Percentiles rank a stretch among this genome's conserved stretches.
phyloP scores from a whole-genome alignment of 2,329 filamentous ascomycete genomes.

The Nannizziopsis arthrosporioides region DNA sequence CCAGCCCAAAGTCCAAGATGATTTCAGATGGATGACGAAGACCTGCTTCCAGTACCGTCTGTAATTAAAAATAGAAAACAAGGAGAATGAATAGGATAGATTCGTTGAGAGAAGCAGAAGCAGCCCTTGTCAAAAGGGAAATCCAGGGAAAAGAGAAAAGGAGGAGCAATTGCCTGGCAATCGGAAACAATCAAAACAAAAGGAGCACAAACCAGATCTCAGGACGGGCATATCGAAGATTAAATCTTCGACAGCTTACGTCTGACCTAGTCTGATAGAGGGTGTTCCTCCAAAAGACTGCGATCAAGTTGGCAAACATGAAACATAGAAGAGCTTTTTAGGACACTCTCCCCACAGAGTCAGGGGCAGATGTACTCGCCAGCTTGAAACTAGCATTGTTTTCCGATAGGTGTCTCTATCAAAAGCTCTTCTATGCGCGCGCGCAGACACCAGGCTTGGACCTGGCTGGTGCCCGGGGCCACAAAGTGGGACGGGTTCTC shows the following conservation, averaged over 20 bases:
- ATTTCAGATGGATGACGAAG: neutral
- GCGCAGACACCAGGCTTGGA: constrained; percentile 1
- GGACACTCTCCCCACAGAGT: neutral
- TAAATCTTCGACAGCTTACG: constrained; percentile 25
- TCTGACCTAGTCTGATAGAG: constrained; percentile 2
- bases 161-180: constrained; percentile 18
- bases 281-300: constrained; percentile 6
- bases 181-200: constrained; percentile 12
- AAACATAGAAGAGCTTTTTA: constrained; percentile 8
- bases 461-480: neutral
- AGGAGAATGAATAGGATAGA: constrained; percentile 7
- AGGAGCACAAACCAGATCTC: constrained; percentile 12
- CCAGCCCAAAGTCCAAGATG: constrained; percentile 13
- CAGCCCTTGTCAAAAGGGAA: constrained; percentile 14
- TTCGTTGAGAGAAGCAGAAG: neutral
- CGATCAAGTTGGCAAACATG: constrained; percentile 8
- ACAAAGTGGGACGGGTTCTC: constrained; percentile 4
- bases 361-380: neutral
- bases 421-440: neutral
- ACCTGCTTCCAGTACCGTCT: neutral
- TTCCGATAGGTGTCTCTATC: neutral
- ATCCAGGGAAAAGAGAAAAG: constrained; percentile 15
- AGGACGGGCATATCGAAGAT: constrained; percentile 25
- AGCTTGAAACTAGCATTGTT: neutral
- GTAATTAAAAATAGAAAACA: neutral